Base-by-base conservation (phyloP, 2,329 filamentous ascomycete genomes). In the Botrytis hyacinthi region DNA sequence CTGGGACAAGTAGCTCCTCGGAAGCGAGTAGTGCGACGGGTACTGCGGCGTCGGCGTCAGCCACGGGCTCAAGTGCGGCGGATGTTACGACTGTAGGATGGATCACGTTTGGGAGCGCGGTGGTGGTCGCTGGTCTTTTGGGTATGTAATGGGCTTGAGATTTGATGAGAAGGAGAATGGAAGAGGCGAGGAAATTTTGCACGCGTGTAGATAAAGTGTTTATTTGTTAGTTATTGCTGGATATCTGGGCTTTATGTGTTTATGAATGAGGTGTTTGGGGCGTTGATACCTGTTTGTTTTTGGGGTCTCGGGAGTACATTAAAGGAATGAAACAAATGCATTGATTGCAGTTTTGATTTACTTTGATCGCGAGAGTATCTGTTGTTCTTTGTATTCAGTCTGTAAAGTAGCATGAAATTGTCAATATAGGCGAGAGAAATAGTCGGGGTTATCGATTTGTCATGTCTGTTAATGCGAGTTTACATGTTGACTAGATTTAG, bases 81-180 rank as follows among this genome's bases (percentile, higher is more conserved):
- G 66, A 51, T 57, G 20, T 57, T 42, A n/a, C 26, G 35, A 37
- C 10, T 12, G 66, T 57, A n/a, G 66, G 66, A 1, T 69, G 66
- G 66, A 32, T 59, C 9, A 57, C 48, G 6, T 69, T 69, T 69
- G 48, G 10, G 26, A 48, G 66, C 16, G 66, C 66, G 18, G 35
- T 69, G 48, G 48, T 18, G 14, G 48, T 69, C 10, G 66, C 48
- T n/a, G 66, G 66, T 8, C 66, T 69, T 22, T 44, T 69, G 66
- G 18, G 35, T 16, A 32, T 57, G 66, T 69, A 59, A 65, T 18
- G 7, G n/a, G 10, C 29, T 44, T 29, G 37, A 16, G 22, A 20
- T 63, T 44, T 40, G 8, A 16, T 32, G 32, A 6, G 1, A 22
- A 14, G 4, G 20, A 37, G 32, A 10, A 42, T 5, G 37, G 60